These are phyloP conservation scores for Arthroderma sp. DNA, from an alignment of 2,329 filamentous ascomycete species.

Conservation along the genomic window DNA sequence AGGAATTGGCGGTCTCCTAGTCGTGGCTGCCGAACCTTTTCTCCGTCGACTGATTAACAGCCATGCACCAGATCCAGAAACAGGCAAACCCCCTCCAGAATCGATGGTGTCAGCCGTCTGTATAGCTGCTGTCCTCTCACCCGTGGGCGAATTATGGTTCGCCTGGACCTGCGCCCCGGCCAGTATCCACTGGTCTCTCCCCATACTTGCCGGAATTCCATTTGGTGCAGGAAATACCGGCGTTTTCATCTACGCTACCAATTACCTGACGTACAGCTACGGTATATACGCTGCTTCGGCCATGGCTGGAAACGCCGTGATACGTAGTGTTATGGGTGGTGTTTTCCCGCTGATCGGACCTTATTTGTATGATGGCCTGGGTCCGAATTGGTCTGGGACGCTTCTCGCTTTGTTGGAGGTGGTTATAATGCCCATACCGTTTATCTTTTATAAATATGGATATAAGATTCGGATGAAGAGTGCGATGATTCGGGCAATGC, in stretches of 20 bases:
- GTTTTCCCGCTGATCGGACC: slow-evolving; percentile 62
- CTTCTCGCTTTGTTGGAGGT: slow-evolving; percentile 62
- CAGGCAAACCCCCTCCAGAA: slow-evolving; percentile 61
- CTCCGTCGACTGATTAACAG: slow-evolving; percentile 64
- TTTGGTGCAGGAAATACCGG: slow-evolving; percentile 66
- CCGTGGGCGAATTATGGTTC: slow-evolving; percentile 72
- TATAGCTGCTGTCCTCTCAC: slow-evolving; percentile 59
- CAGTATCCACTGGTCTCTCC: slow-evolving; percentile 68
- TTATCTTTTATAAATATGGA: slow-evolving; percentile 58
- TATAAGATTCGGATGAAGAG: slow-evolving; percentile 44
- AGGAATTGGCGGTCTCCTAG: slow-evolving; percentile 42
- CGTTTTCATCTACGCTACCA: slow-evolving; percentile 70
- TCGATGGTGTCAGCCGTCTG: slow-evolving; percentile 69
- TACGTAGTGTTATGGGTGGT: slow-evolving; percentile 62
- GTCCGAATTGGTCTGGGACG: slow-evolving; percentile 67
- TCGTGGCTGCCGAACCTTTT: slow-evolving; percentile 48
- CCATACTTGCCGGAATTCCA: slow-evolving; percentile 63
- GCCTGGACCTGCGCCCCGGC: slow-evolving; percentile 72
- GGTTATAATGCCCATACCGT: slow-evolving; percentile 61
- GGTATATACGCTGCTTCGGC: slow-evolving; percentile 72
- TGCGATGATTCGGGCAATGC: slow-evolving; percentile 43
- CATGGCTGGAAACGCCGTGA: slow-evolving; percentile 64
- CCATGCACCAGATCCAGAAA: slow-evolving; percentile 61
- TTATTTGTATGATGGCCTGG: slow-evolving; percentile 54
- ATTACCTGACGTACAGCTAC: slow-evolving; percentile 68